Evolutionary conservation across 306 rosid genomes (phyloP).

Genomic region (Begonia masoniana): DNA sequence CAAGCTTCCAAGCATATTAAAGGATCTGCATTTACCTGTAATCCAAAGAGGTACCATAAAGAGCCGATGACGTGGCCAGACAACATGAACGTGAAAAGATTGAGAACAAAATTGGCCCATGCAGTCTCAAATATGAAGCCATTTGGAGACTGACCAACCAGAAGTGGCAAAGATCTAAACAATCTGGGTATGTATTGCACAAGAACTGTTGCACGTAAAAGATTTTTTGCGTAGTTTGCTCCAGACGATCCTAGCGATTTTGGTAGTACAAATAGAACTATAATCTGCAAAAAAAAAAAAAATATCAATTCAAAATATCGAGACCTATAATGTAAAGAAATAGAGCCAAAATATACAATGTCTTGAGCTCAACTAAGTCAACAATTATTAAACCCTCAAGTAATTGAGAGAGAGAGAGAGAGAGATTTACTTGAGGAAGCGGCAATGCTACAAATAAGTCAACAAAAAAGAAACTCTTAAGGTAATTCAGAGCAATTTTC

Average conservation of each 20-base stretch:
- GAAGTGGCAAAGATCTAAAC: conserved; percentile 49
- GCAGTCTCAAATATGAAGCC: conserved; percentile 80
- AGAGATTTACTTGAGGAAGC: conserved; percentile 61
- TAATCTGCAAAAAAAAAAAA: conserved; percentile 38
- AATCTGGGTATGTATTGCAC: conserved; percentile 67
- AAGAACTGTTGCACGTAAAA: conserved; percentile 44
- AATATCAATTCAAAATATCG: neutral
- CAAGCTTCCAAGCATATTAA: neutral
- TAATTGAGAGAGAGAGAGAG: conserved; percentile 4
- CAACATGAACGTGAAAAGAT: conserved; percentile 59
- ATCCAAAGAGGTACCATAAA: conserved; percentile 73
- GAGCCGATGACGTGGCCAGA: conserved; percentile 73
- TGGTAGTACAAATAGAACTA: conserved; percentile 36
- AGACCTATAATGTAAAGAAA: neutral
- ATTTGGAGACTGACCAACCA: conserved; percentile 52
- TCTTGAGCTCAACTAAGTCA: neutral
- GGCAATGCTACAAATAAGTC: conserved; percentile 59
- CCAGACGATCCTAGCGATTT: conserved; percentile 37
- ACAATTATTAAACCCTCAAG: neutral
- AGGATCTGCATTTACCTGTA: conserved; percentile 37
- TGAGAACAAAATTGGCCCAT: conserved; percentile 62
- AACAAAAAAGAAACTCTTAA: conserved; percentile 35
- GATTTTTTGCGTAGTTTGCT: conserved; percentile 68
- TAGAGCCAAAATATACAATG: too few species aligned
- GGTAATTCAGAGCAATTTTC: conserved; percentile 53